phyloP scores from a whole-genome alignment of 2,329 filamentous ascomycete species.

The Albifimbria verrucaria region DNA sequence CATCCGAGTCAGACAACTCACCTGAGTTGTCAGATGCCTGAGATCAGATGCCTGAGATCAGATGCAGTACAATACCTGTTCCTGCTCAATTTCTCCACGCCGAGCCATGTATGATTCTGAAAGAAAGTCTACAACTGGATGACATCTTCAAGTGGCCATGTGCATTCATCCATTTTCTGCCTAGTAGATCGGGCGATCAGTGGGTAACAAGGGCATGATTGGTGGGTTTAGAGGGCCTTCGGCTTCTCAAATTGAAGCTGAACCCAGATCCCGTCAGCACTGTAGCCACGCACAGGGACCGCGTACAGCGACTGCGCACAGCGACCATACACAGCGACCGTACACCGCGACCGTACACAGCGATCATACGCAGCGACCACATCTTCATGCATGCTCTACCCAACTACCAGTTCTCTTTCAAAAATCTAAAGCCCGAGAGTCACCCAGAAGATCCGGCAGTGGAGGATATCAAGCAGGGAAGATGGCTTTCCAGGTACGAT shows the following conservation, averaged over 20 bases:
- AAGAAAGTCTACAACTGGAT: background rate
- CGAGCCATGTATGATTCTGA: background rate
- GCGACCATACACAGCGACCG: too few species aligned
- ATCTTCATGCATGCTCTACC: background rate
- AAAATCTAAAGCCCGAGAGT: background rate
- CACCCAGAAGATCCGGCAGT: background rate
- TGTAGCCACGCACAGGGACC: too few species aligned
- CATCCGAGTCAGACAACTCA: too few species aligned
- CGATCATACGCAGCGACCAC: background rate
- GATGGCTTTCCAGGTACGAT: conserved; percentile 3
- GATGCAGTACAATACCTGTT: too few species aligned
- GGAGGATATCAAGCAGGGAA: background rate
- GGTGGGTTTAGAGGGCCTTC: background rate
- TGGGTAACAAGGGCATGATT: background rate
- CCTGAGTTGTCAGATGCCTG: background rate
- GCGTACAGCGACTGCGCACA: background rate
- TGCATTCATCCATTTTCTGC: background rate
- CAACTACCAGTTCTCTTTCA: background rate
- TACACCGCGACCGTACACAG: too few species aligned
- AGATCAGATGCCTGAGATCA: too few species aligned
- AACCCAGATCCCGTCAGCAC: background rate
- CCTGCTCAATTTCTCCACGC: background rate
- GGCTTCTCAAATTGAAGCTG: background rate
- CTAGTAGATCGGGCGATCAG: background rate
- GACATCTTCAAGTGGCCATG: background rate